Evolutionary conservation across 1,284 basidiomycete species (phyloP).

Genomic region (Volvariella volvacea): DNA sequence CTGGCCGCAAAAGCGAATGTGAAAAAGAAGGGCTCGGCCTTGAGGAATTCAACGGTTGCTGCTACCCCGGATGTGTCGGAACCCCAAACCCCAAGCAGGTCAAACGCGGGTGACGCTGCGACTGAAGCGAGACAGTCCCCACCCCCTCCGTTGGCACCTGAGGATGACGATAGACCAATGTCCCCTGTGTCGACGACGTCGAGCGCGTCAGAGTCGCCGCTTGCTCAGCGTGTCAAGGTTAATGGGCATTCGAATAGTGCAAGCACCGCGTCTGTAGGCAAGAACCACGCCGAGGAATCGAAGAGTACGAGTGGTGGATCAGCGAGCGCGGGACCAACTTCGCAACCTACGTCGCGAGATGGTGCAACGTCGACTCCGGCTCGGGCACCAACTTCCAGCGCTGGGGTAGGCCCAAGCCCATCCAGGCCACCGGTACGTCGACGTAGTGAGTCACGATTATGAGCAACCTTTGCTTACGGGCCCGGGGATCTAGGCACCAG

Average conservation of each 20-base stretch:
- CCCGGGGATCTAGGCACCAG: slow-evolving; percentile 48
- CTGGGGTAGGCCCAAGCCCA: no score
- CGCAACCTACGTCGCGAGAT: no score
- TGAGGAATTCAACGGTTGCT: slow-evolving; percentile 30
- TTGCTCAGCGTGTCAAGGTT: slow-evolving; percentile 51
- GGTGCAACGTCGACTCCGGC: no score
- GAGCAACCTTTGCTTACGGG: neutral
- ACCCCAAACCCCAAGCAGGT: slow-evolving; percentile 45
- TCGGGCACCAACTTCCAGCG: no score
- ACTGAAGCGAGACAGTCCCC: slow-evolving; percentile 29
- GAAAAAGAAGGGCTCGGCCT: slow-evolving; percentile 48
- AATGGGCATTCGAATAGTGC: slow-evolving; percentile 32
- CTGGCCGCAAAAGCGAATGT: slow-evolving; percentile 34
- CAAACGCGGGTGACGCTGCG: slow-evolving; percentile 30
- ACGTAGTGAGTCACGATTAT: no score
- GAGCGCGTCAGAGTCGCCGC: slow-evolving; percentile 61
- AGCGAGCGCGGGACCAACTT: no score
- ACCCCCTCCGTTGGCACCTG: slow-evolving; percentile 21
- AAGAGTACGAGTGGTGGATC: neutral
- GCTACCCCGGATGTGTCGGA: slow-evolving; percentile 43
- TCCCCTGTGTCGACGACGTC: slow-evolving; percentile 67
- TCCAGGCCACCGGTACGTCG: no score
- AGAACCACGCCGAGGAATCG: slow-evolving; percentile 7
- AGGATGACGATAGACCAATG: slow-evolving; percentile 44
- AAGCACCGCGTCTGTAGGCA: neutral